Conservation (phyloP, 2,329 filamentous ascomycete genomes). For the Colletotrichum coccodes region DNA sequence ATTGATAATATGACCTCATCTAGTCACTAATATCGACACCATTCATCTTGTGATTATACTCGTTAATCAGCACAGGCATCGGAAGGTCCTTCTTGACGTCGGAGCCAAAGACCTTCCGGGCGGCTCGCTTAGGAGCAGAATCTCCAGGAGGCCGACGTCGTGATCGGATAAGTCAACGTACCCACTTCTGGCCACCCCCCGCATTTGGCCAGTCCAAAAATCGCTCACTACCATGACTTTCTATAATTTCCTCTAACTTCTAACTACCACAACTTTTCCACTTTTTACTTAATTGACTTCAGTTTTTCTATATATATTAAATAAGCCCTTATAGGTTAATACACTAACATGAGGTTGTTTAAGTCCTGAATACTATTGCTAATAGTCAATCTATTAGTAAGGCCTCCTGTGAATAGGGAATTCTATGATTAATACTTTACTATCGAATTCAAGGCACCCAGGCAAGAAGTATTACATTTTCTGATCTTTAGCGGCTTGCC, state of each 20-base stretch:
- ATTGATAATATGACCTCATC: not conserved
- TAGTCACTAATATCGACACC: too few relatives aligned
- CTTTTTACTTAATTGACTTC: not conserved
- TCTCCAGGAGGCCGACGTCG: not conserved
- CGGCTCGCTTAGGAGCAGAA: not conserved
- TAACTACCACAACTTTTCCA: not conserved
- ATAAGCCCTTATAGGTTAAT: not conserved
- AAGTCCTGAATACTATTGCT: constrained; percentile 18
- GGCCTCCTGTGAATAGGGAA: not conserved
- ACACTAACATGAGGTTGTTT: not conserved
- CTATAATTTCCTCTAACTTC: too few relatives aligned
- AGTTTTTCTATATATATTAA: not conserved
- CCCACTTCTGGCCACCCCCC: too few relatives aligned
- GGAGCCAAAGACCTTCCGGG: not conserved
- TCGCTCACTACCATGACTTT: too few relatives aligned
- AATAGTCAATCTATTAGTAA: constrained; percentile 28
- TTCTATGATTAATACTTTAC: not conserved
- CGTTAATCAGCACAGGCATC: too few relatives aligned
- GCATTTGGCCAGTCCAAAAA: too few relatives aligned
- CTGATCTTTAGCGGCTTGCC: not conserved
- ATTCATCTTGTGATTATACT: too few relatives aligned
- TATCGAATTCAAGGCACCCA: not conserved
- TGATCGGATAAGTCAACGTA: not conserved
- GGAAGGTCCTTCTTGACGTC: not conserved
- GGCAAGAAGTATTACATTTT: not conserved